A percentile compares a stretch with the other conserved stretches of the same genome.
These are phyloP conservation scores for Rhodotorula sp. DNA, from an alignment of 1,284 basidiomycete species.

Conservation along the genomic window DNA sequence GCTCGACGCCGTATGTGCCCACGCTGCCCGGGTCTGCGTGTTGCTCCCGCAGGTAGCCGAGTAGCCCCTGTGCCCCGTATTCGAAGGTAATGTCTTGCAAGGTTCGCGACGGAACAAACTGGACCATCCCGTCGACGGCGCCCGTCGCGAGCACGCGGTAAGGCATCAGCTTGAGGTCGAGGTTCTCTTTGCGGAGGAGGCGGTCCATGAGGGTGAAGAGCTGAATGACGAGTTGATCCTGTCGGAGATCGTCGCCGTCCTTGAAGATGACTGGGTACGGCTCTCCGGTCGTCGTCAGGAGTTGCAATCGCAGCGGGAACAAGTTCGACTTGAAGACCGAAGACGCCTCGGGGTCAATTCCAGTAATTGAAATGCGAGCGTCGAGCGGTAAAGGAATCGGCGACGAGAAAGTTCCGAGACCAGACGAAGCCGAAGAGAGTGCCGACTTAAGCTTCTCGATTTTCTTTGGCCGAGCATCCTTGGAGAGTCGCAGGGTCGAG, in stretches of 20 bases:
- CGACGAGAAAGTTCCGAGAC: constrained; percentile 63
- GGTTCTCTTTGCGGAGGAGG: constrained; percentile 86
- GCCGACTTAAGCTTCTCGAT: constrained; percentile 87
- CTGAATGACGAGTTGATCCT: constrained; percentile 96
- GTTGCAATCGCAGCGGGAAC: constrained; percentile 84
- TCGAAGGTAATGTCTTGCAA: constrained; percentile 91
- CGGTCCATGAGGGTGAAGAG: constrained; percentile 97
- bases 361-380: constrained; percentile 73
- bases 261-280: constrained; percentile 95
- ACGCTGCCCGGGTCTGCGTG: constrained; percentile 89
- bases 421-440: constrained; percentile 75
- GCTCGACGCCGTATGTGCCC: constrained; percentile 87
- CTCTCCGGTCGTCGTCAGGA: constrained; percentile 61
- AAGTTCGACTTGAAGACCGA: constrained; percentile 98
- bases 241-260: constrained; percentile 96
- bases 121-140: constrained; percentile 88
- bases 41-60: constrained; percentile 79
- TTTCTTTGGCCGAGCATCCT: constrained; percentile 92
- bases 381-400: constrained; percentile 87
- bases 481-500: constrained; percentile 79
- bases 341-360: constrained; percentile 85
- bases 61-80: constrained; percentile 68
- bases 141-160: constrained; percentile 95
- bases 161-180: constrained; percentile 87
- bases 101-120: constrained; percentile 93